phyloP scores from a whole-genome alignment of 352 stramenopile species.

The Globisporangium splendens region DNA sequence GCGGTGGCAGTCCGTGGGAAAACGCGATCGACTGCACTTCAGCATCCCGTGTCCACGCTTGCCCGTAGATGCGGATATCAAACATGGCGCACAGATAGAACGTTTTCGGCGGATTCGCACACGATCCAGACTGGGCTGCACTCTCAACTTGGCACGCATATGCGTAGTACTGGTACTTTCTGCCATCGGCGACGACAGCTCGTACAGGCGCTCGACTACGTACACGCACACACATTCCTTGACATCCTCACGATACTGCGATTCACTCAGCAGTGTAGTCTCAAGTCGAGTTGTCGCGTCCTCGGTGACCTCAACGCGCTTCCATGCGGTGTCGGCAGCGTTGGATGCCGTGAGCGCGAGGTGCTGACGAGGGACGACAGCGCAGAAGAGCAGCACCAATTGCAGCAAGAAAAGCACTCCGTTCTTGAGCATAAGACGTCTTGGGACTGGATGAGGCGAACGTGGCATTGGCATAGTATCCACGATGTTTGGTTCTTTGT shows the following conservation, averaged over 20 bases:
- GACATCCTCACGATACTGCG: conserved; percentile 89
- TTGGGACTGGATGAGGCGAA: no score
- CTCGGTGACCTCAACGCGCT: conserved; percentile 3
- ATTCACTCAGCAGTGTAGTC: conserved; percentile 11
- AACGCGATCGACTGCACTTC: no score
- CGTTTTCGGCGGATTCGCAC: not conserved
- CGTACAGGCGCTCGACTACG: conserved; percentile 84
- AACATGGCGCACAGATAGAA: conserved; percentile 7
- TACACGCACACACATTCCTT: conserved; percentile 84
- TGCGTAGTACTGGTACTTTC: conserved; percentile 13
- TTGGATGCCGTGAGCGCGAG: not conserved
- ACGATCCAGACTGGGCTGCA: not conserved
- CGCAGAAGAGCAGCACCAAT: no score
- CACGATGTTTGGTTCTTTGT: no score
- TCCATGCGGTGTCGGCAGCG: not conserved
- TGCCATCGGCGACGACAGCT: conserved; percentile 36
- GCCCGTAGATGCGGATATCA: conserved; percentile 12
- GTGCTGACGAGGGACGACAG: no score
- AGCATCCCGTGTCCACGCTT: not conserved
- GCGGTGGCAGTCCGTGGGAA: no score
- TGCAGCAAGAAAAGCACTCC: no score
- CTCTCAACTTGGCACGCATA: conserved; percentile 3
- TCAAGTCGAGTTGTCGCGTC: conserved; percentile 1
- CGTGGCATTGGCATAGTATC: no score
- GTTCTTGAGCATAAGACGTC: no score